Base-by-base conservation (phyloP, 345 rosid genomes). In the Syzygium jambos region DNA sequence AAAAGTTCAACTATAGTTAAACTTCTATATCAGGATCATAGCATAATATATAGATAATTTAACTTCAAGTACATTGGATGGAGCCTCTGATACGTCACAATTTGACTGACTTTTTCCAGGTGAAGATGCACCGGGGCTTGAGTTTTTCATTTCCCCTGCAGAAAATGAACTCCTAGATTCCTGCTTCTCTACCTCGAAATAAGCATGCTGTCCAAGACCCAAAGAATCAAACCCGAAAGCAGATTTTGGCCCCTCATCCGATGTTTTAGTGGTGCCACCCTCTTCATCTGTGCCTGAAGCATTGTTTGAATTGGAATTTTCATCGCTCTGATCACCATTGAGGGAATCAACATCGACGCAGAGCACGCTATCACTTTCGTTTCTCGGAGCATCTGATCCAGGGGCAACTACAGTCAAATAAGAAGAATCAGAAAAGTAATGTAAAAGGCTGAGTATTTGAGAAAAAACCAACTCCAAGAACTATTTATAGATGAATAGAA, bases 1-100 rank as follows among this genome's bases (percentile, higher is more conserved):
- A 85, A 87, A 53, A 68, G 68, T 85, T 46, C n/a, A 84, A 78
- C 52, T 23, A 53, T 90, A 88, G 52, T 82, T 80, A 5, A 43
- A 87, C 82, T 56, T 73, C 63, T 83, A 46, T 85, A 52, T 86
- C 78, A 77, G 16, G 57, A 89, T 63, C 68, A 65, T 89, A 85
- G 87, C 59, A 86, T 51, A 38, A 85, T n/a, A 54, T 65, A n/a
- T 43, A 87, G 88, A 86, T 83, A 38, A 84, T 78, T 85, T 63
- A 89, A 86, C 34, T 38, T 85, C 23, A 68, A 87, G 88, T 95
- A 97, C 99, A 89, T 87, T 94, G 88, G 92, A 93, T 38, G 90
- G 91, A 89, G 94, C 91, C 86, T 90, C 92, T 84, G 91, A 90
- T 63, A 78, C 68, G 88, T 92, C 68, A 85, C 86, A 63, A 85